These are phyloP conservation scores for Coemansia sp. DNA, from an alignment of 371 early-diverging fungal genomes.

Conservation along the genomic window DNA sequence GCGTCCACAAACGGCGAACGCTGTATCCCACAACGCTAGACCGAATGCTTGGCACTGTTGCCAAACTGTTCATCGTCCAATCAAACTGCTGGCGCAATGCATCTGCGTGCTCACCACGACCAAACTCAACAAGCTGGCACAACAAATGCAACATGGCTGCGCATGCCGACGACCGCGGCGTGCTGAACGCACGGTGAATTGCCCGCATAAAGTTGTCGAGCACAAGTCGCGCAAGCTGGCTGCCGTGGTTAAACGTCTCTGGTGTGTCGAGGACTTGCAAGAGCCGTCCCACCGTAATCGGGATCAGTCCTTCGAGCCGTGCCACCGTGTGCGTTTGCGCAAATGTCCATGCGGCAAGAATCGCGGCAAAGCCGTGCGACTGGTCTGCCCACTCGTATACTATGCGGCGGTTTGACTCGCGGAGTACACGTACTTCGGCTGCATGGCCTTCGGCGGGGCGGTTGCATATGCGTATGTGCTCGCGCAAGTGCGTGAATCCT, in stretches of 20 bases:
- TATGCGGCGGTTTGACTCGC: slow-evolving; percentile 34
- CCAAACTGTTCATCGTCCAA: slow-evolving; percentile 35
- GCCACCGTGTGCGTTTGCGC: slow-evolving; percentile 18
- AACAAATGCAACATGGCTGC: slow-evolving; percentile 39
- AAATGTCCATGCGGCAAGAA: slow-evolving; percentile 29
- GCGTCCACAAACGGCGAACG: slow-evolving; percentile 43
- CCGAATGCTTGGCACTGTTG: slow-evolving; percentile 17
- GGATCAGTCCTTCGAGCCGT: slow-evolving; percentile 35
- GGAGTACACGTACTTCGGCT: slow-evolving; percentile 18
- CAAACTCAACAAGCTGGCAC: slow-evolving; percentile 31
- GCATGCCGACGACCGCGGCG: slow-evolving; percentile 38
- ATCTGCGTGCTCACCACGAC: slow-evolving; percentile 38
- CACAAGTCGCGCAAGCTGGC: slow-evolving; percentile 22
- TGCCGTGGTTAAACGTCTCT: slow-evolving; percentile 16
- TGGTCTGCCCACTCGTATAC: slow-evolving; percentile 44
- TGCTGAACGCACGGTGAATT: slow-evolving; percentile 32
- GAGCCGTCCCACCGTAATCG: slow-evolving; percentile 15
- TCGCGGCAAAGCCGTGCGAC: slow-evolving; percentile 15
- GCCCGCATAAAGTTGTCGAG: slow-evolving; percentile 32
- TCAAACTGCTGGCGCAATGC: slow-evolving; percentile 36
- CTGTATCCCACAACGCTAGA: slow-evolving; percentile 29
- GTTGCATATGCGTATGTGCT: slow-evolving; percentile 45
- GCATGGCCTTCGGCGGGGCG: background rate
- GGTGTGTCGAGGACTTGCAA: slow-evolving; percentile 27
- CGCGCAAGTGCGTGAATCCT: slow-evolving; percentile 45